phyloP scores from a whole-genome alignment of 2,329 filamentous ascomycete species.

The Alternaria sp. region DNA sequence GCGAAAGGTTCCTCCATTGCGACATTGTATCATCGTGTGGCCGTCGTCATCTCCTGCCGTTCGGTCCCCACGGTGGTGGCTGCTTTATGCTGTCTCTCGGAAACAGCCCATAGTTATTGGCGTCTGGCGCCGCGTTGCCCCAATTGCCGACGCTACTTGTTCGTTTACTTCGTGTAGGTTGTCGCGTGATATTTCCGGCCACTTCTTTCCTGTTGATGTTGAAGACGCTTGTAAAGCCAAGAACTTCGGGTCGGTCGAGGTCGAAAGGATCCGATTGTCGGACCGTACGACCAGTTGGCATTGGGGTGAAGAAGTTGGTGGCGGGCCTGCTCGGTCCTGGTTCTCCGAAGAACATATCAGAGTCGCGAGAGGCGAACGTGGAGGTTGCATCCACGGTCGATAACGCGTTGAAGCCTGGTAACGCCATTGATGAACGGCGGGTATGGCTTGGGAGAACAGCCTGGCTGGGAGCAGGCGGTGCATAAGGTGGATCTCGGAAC shows the following conservation, averaged over 20 bases:
- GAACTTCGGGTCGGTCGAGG: slow-evolving; percentile 48
- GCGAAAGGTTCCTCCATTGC: background rate
- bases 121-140: slow-evolving; percentile 13
- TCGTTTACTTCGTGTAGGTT: slow-evolving; percentile 33
- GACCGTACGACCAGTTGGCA: slow-evolving; percentile 29
- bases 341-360: slow-evolving; percentile 39
- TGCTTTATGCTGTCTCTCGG: slow-evolving; percentile 23
- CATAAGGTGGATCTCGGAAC: slow-evolving; percentile 34
- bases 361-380: slow-evolving; percentile 32
- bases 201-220: slow-evolving; percentile 35
- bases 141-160: slow-evolving; percentile 41
- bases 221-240: slow-evolving; percentile 40
- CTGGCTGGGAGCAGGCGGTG: slow-evolving; percentile 30
- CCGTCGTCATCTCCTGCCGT: slow-evolving; percentile 25
- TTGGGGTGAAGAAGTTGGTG: slow-evolving; percentile 34
- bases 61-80: slow-evolving; percentile 24
- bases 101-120: slow-evolving; percentile 21
- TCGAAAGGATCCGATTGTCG: slow-evolving; percentile 51
- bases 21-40: background rate
- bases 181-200: slow-evolving; percentile 36
- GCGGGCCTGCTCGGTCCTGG: slow-evolving; percentile 43
- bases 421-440: slow-evolving; percentile 27
- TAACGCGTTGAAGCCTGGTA: slow-evolving; percentile 15
- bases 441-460: slow-evolving; percentile 32
- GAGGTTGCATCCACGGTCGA: slow-evolving; percentile 31